Percentiles rank a stretch among this genome's conserved stretches.
Evolutionary conservation across 805 yeast species (phyloP).

Genomic region (Starmerella stellata): DNA sequence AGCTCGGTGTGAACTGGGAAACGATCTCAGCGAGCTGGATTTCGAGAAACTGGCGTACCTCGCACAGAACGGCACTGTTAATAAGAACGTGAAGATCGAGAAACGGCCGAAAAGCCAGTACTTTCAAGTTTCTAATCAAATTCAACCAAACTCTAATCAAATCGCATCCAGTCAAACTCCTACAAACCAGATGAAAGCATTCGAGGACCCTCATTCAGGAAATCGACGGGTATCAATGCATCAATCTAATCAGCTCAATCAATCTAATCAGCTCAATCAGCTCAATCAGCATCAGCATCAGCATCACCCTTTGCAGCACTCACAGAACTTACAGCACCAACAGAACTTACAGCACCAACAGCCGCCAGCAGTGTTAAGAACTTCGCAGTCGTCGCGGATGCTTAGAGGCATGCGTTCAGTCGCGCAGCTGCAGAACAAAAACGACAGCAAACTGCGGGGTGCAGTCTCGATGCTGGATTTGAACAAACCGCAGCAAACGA

Average conservation of each 20-base stretch:
- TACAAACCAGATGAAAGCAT: too few relatives aligned
- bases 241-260: too few relatives aligned
- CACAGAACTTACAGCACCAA: not conserved
- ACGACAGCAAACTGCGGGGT: conserved; percentile 5
- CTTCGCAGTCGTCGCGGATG: conserved; percentile 8
- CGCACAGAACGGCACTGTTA: conserved; percentile 12
- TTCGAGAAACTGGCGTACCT: conserved; percentile 13
- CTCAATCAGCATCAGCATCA: too few relatives aligned
- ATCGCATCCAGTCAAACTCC: not conserved
- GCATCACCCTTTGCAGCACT: too few relatives aligned
- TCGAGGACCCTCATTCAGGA: too few relatives aligned
- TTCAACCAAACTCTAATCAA: too few relatives aligned
- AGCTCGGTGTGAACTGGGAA: conserved; percentile 9
- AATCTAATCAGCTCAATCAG: too few relatives aligned
- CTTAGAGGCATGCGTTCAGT: conserved; percentile 15
- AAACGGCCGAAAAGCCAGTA: too few relatives aligned
- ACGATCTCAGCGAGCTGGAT: conserved; percentile 14
- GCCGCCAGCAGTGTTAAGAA: not conserved
- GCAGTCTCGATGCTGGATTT: conserved; percentile 15
- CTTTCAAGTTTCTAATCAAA: too few relatives aligned
- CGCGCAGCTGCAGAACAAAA: conserved; percentile 14
- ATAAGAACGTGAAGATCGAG: conserved; percentile 15
- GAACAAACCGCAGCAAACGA: not conserved
- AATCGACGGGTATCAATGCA: too few relatives aligned
- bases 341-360: not conserved